These are phyloP conservation scores for Orbilia javanica DNA, from an alignment of 2,329 filamentous ascomycete species.

Conservation along the genomic window DNA sequence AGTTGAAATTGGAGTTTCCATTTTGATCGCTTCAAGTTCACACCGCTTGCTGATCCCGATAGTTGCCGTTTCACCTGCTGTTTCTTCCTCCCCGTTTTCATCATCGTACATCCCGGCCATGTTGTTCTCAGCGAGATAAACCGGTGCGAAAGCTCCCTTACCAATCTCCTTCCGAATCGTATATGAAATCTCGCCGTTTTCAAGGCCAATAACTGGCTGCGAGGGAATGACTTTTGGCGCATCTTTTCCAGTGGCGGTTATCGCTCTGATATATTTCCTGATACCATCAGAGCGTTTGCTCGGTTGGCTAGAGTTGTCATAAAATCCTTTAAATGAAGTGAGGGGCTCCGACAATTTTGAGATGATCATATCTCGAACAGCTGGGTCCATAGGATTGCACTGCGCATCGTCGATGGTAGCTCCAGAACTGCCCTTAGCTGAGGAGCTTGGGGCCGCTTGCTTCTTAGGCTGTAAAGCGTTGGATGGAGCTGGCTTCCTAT, in stretches of 20 bases:
- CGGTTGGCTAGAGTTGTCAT: constrained; percentile 75
- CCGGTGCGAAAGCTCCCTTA: constrained; percentile 92
- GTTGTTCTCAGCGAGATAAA: constrained; percentile 89
- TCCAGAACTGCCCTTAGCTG: constrained; percentile 68
- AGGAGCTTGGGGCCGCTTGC: constrained; percentile 14
- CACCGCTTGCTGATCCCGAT: constrained; percentile 66
- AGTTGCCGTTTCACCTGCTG: constrained; percentile 71
- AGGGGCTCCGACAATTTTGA: constrained; percentile 79
- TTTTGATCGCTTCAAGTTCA: constrained; percentile 86
- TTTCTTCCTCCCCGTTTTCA: constrained; percentile 67
- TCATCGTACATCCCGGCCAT: constrained; percentile 65
- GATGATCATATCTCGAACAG: constrained; percentile 80
- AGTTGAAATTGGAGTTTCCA: constrained; percentile 86
- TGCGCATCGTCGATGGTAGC: constrained; percentile 80
- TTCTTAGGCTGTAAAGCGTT: constrained; percentile 60
- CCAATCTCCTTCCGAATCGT: constrained; percentile 86
- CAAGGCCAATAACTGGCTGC: constrained; percentile 45
- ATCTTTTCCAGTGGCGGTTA: constrained; percentile 70
- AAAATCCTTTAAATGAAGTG: constrained; percentile 81
- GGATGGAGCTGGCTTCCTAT: constrained; percentile 32
- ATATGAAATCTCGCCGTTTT: constrained; percentile 70
- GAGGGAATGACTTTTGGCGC: constrained; percentile 49
- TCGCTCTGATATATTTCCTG: constrained; percentile 80
- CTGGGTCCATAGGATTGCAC: constrained; percentile 90
- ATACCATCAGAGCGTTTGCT: constrained; percentile 81